Evolutionary conservation across 306 rosid species (phyloP), one percentile per base, ranked within the genome.

Genomic region (Rosa chinensis): DNA sequence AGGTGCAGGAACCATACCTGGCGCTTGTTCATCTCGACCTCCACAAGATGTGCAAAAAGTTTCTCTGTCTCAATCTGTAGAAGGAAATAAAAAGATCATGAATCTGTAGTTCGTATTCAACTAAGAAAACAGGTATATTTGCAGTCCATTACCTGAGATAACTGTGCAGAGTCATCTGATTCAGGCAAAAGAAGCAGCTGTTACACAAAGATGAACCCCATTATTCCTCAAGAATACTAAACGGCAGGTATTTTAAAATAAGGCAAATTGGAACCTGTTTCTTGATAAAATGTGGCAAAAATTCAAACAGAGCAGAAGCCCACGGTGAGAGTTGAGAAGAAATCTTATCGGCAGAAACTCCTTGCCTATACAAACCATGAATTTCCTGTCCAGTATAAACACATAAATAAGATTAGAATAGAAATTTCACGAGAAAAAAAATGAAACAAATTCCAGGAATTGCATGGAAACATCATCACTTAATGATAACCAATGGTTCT

Each of bases 81-180:
- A 66, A 82, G 59, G 81, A 79, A 49, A 21, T 5, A 81, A 74
- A 49, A 69, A 40, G 64, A 73, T 78, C 66, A 85, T 42, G 59
- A 39, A 86, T 58, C 78, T 79, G 66, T 66, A 72, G 72, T 76
- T 72, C 48, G 66, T 70, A 43, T 47, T 64, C 23, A 14, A 16
- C 75, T 32, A 66, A 85, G 16, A 62, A 64, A 42, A 77, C 1
- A 67, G 68, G 17, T 37, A 83, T 4, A 58, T 73, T 74, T 17
- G 7, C 21, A 59, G 72, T 70, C 45, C 48, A 63, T 81, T 90
- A 96, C 99, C 99, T 96, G 99, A 67, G 99, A 96, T 78, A 96
- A 81, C 79, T 96, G 99, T 39, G 99, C 99, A 61, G 99, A 96
- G 80, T 96, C 97, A 89, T 93, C 99, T 18, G 99, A 96, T 85